phyloP scores from a whole-genome alignment of 1,284 basidiomycete genomes.

The Rhodofomes roseus region DNA sequence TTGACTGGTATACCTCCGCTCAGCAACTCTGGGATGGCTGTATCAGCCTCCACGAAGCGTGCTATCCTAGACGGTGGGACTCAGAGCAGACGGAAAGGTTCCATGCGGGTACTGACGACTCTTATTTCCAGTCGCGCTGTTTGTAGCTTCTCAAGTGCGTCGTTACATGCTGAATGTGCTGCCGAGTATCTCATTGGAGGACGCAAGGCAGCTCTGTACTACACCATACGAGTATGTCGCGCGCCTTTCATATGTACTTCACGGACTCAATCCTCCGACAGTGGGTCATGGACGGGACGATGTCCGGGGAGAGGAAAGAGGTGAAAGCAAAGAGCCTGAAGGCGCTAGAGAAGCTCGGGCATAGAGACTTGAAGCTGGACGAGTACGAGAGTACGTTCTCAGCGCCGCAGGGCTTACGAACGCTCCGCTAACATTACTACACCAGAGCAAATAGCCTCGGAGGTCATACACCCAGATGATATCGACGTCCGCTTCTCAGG shows the following conservation, averaged over 20 bases:
- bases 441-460: constrained; percentile 75
- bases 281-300: constrained; percentile 45
- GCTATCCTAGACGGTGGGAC: constrained; percentile 45
- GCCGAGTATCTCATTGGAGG: constrained; percentile 3
- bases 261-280: constrained; percentile 15
- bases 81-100: not conserved
- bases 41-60: constrained; percentile 38
- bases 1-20: too few species aligned
- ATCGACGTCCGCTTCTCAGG: constrained; percentile 73
- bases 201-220: constrained; percentile 45
- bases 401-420: not conserved
- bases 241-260: not conserved
- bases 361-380: constrained; percentile 65
- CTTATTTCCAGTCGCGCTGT: constrained; percentile 46
- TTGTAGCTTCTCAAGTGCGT: constrained; percentile 62
- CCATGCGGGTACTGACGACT: not conserved
- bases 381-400: constrained; percentile 73
- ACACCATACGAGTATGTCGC: constrained; percentile 42
- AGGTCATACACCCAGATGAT: constrained; percentile 84
- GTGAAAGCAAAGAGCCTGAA: constrained; percentile 69
- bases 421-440: not conserved
- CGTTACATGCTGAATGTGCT: constrained; percentile 15
- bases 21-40: too few species aligned
- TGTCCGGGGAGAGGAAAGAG: constrained; percentile 52
- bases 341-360: constrained; percentile 70